A percentile compares a stretch with the other conserved stretches of the same genome.
Evolutionary conservation across 2,329 filamentous ascomycete genomes (phyloP).

Genomic region (Malbranchea cinnamomea): DNA sequence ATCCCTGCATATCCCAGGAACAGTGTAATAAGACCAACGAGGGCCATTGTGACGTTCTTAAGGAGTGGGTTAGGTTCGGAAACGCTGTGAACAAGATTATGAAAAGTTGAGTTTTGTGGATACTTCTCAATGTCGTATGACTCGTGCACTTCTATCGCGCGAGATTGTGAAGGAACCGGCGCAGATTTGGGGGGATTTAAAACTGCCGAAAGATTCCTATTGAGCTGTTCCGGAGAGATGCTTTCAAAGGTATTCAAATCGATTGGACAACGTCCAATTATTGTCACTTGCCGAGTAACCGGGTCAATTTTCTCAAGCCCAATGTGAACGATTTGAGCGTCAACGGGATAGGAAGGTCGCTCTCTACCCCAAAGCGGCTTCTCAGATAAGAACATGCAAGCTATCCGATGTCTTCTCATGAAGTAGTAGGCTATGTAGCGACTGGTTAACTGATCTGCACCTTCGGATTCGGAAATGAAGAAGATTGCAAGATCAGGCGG

Average conservation of each 20-base stretch:
- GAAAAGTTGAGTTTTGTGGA: no score
- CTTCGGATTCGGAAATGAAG: slow-evolving; percentile 26
- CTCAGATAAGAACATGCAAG: slow-evolving; percentile 30
- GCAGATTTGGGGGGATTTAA: no score
- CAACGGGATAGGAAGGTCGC: slow-evolving; percentile 21
- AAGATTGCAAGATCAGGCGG: slow-evolving; percentile 32
- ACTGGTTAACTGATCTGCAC: slow-evolving; percentile 14
- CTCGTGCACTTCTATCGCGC: no score
- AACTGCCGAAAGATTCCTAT: slow-evolving; percentile 32
- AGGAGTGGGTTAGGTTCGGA: no score
- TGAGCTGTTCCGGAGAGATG: slow-evolving; percentile 32
- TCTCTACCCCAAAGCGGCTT: slow-evolving; percentile 25
- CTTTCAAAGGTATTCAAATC: slow-evolving; percentile 33
- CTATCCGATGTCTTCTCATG: slow-evolving; percentile 29
- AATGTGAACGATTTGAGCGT: slow-evolving; percentile 28
- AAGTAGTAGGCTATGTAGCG: slow-evolving; percentile 24
- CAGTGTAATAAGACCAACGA: slow-evolving; percentile 17
- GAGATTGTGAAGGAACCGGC: no score
- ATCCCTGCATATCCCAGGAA: slow-evolving; percentile 19
- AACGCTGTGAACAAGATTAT: no score
- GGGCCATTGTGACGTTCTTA: no score
- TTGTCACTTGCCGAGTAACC: slow-evolving; percentile 18
- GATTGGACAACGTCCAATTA: slow-evolving; percentile 28
- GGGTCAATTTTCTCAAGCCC: slow-evolving; percentile 26
- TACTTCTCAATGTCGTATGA: no score